A percentile compares a stretch with the other conserved stretches of the same genome.
phyloP scores from a whole-genome alignment of 75 land plant genomes.

The Azolla pinnata region DNA sequence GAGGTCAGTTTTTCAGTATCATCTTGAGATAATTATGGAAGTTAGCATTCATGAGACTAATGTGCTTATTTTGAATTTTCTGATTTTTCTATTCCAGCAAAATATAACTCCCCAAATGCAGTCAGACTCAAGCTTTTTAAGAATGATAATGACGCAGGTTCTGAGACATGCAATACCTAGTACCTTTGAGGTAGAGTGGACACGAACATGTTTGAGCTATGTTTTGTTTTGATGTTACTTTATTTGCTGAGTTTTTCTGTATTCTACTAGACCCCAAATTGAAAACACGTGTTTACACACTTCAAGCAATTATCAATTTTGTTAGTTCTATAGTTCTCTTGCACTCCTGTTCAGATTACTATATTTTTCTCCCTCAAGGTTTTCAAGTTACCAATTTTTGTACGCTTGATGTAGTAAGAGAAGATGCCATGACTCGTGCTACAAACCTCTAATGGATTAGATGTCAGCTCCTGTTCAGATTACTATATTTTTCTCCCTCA shows the following conservation, averaged over 20 bases:
- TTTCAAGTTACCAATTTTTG: too few relatives aligned
- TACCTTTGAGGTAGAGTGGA: neutral
- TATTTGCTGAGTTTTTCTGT: neutral
- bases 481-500: neutral
- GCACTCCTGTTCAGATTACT: neutral
- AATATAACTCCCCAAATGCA: slow-evolving; percentile 9
- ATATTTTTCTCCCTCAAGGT: neutral
- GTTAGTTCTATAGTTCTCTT: neutral
- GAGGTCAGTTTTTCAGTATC: slow-evolving; percentile 14
- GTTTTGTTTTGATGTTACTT: neutral
- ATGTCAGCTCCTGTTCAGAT: neutral
- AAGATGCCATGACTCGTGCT: too few relatives aligned
- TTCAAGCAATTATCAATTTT: too few relatives aligned
- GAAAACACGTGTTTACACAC: neutral
- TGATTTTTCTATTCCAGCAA: slow-evolving; percentile 8
- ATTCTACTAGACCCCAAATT: neutral
- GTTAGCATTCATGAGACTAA: neutral
- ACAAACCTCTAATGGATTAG: too few relatives aligned
- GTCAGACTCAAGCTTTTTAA: slow-evolving; percentile 20
- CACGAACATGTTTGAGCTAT: neutral
- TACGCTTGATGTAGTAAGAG: too few relatives aligned
- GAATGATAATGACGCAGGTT: slow-evolving; percentile 25
- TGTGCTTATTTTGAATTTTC: neutral
- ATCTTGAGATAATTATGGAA: neutral
- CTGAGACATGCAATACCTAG: slow-evolving; percentile 13